phyloP scores from a whole-genome alignment of 2,329 filamentous ascomycete genomes.

The Dothistroma septosporum region DNA sequence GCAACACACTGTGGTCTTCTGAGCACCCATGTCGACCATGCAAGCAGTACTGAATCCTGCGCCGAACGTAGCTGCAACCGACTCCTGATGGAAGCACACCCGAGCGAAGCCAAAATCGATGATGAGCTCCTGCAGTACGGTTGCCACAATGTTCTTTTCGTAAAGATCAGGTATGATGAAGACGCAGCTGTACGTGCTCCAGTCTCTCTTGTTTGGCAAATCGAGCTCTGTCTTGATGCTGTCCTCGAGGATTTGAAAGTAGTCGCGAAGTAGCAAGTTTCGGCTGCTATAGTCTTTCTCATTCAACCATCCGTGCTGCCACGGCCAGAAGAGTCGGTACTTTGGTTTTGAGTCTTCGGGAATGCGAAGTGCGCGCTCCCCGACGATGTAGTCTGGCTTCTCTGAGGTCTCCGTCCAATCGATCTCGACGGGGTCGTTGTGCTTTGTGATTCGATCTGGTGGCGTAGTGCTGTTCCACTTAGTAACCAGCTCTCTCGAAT shows the following conservation, averaged over 20 bases:
- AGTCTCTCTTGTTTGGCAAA: slow-evolving; percentile 70
- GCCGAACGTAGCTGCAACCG: slow-evolving; percentile 88
- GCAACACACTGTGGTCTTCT: slow-evolving; percentile 95
- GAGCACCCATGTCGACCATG: slow-evolving; percentile 91
- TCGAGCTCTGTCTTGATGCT: slow-evolving; percentile 82
- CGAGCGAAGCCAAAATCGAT: slow-evolving; percentile 84
- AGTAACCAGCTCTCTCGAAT: slow-evolving; percentile 90
- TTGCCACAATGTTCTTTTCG: slow-evolving; percentile 86
- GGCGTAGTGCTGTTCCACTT: slow-evolving; percentile 87
- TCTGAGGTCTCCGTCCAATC: slow-evolving; percentile 86
- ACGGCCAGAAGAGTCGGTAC: slow-evolving; percentile 90
- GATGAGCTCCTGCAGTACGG: slow-evolving; percentile 78
- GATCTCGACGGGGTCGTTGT: slow-evolving; percentile 89
- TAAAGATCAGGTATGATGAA: slow-evolving; percentile 96
- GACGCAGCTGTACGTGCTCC: slow-evolving; percentile 91
- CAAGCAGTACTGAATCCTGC: slow-evolving; percentile 92
- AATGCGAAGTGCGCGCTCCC: slow-evolving; percentile 75
- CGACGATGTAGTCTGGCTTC: slow-evolving; percentile 74
- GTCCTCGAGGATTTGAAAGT: slow-evolving; percentile 80
- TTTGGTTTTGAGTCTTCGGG: slow-evolving; percentile 84
- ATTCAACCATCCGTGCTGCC: slow-evolving; percentile 81
- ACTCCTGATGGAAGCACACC: slow-evolving; percentile 94
- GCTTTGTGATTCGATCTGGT: slow-evolving; percentile 82
- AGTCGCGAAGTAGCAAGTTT: slow-evolving; percentile 77
- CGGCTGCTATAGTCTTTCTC: slow-evolving; percentile 81